These are phyloP conservation scores for Babesia divergens DNA, from an alignment of 169 alveolate species.

Conservation along the genomic window DNA sequence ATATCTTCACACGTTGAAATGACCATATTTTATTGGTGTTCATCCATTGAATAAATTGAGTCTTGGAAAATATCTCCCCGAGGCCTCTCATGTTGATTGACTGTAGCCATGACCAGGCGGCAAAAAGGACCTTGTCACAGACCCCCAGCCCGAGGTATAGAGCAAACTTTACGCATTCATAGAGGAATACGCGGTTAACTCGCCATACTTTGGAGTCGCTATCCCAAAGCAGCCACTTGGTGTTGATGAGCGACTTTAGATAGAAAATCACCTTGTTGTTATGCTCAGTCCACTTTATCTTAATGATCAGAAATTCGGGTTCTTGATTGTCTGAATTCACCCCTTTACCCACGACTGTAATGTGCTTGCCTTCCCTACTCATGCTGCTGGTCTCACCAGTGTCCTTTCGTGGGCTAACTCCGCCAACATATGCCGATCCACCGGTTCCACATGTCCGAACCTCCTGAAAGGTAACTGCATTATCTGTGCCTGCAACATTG, in stretches of 20 bases:
- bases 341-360: background rate
- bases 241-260: conserved; percentile 40
- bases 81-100: conserved; percentile 16
- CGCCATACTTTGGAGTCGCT: conserved; percentile 42
- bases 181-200: conserved; percentile 7
- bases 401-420: too few relatives aligned
- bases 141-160: conserved; percentile 39
- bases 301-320: background rate
- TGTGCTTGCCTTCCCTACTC: background rate
- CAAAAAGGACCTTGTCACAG: conserved; percentile 21
- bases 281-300: conserved; percentile 47
- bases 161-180: conserved; percentile 39
- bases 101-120: conserved; percentile 43
- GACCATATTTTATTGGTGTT: conserved; percentile 31
- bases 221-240: conserved; percentile 52
- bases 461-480: background rate
- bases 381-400: too few relatives aligned
- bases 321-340: background rate
- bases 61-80: conserved; percentile 27
- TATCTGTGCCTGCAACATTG: background rate
- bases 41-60: conserved; percentile 33
- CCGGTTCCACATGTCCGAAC: background rate
- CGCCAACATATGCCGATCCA: background rate
- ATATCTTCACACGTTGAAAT: conserved; percentile 35
- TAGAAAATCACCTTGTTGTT: conserved; percentile 42